A percentile compares a stretch with the other conserved stretches of the same genome.
phyloP scores from a whole-genome alignment of 495 filamentous ascomycete species.

The Hyaloscypha hepaticicola region DNA sequence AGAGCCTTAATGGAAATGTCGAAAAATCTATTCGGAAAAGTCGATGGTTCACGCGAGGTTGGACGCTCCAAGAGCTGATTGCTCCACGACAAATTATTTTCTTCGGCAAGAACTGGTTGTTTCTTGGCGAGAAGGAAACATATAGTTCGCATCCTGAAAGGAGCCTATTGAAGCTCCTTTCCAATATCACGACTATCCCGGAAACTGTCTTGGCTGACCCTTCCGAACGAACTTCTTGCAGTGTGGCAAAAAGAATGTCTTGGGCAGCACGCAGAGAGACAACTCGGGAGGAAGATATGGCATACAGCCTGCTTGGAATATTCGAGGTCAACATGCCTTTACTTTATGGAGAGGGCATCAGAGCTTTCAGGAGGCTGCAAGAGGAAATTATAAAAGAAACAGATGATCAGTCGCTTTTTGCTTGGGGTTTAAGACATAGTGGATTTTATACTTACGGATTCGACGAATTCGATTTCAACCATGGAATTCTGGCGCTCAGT shows the following conservation, averaged over 20 bases:
- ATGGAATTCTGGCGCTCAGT: not conserved
- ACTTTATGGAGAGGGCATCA: conserved; percentile 33
- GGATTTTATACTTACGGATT: no score
- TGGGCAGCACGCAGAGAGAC: conserved; percentile 32
- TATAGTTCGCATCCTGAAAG: no score
- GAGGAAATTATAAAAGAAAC: conserved; percentile 31
- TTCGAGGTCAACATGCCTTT: conserved; percentile 34
- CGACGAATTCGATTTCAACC: no score
- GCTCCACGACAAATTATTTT: not conserved
- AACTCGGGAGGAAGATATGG: conserved; percentile 27
- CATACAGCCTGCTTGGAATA: conserved; percentile 33
- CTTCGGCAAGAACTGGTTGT: not conserved
- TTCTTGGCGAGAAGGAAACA: not conserved
- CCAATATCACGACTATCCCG: not conserved
- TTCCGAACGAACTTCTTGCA: not conserved
- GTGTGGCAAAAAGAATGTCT: conserved; percentile 26
- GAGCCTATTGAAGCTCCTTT: not conserved
- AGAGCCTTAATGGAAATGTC: no score
- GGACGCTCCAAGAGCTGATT: not conserved
- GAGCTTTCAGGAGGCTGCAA: conserved; percentile 33
- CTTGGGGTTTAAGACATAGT: not conserved
- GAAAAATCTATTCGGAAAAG: not conserved
- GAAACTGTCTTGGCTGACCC: not conserved
- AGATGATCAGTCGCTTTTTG: conserved; percentile 24
- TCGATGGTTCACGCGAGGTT: not conserved